Evolutionary conservation across 345 rosid genomes (phyloP).

Genomic region (Excoecaria cochinchinensis): DNA sequence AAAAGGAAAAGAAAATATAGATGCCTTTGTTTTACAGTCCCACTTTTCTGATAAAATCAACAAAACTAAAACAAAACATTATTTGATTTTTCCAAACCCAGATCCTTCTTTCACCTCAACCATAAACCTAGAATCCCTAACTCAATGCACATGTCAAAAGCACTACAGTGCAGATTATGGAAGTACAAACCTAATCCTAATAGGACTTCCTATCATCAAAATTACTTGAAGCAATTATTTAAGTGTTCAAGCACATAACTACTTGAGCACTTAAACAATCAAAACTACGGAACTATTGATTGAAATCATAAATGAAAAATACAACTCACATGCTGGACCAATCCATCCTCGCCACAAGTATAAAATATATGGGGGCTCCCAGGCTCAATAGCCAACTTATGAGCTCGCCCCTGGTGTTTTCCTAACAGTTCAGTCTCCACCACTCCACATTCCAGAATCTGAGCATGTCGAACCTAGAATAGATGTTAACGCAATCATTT

Average conservation of each 20-base stretch:
- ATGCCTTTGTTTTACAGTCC: background rate
- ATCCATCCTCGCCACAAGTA: slow-evolving; percentile 91
- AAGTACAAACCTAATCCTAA: background rate
- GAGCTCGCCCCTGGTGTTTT: slow-evolving; percentile 62
- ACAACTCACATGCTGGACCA: slow-evolving; percentile 81
- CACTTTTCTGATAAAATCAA: background rate
- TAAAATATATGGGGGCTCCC: slow-evolving; percentile 81
- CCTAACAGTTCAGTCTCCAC: slow-evolving; percentile 61
- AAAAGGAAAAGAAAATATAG: too few relatives aligned
- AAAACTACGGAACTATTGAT: background rate
- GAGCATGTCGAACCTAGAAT: slow-evolving; percentile 74
- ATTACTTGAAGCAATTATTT: background rate
- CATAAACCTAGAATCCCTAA: background rate
- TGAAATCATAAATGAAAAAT: slow-evolving; percentile 6
- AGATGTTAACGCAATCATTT: background rate
- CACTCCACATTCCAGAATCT: slow-evolving; percentile 55
- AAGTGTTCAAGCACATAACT: slow-evolving; percentile 1
- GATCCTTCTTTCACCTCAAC: background rate
- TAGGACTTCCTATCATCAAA: background rate
- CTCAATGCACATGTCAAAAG: too few relatives aligned
- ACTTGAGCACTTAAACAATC: slow-evolving; percentile 2
- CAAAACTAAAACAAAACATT: background rate
- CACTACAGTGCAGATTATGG: background rate
- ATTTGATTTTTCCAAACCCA: background rate
- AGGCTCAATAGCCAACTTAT: slow-evolving; percentile 84